Base-by-base conservation (phyloP, 2,329 filamentous ascomycete genomes). In the Hymenoscyphus repandus region DNA sequence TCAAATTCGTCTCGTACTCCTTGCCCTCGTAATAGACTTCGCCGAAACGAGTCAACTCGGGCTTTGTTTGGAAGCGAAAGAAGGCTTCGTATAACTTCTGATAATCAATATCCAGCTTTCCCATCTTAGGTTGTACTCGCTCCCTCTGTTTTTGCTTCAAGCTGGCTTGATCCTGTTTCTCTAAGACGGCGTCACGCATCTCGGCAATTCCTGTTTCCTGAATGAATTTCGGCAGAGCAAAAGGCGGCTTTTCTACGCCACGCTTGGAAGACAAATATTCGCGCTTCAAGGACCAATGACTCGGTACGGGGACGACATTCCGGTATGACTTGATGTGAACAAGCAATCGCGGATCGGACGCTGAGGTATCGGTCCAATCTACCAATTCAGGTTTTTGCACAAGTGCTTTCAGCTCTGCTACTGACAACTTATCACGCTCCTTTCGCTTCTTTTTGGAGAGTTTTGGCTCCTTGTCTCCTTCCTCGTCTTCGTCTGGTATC, bases 21-120 rank as follows among this genome's bases (percentile, higher is more conserved):
- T 99, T 99, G 66, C 93, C 93, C 70, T 99, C 93, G 68, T 97
- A 97, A 70, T 99, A 99, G n/a, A 99, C 91, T 69, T 99, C 93
- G 37, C 93, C 93, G 62, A 96, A 99, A 39, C 91, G 82, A 31
- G 93, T 97, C 56, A 99, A 74, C 61, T 90, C 85, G 0, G 93
- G 93, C 71, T 99, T 99, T 37, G 90, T 95, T 72, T 99, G 93
- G 67, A 96, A 95, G 53, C 90, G 83, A 76, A 99, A 99, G 75
- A 99, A 99, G 3, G 93, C 93, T 67, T 97, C 93, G 72, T 97
- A 97, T 49, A 97, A 82, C 69, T 93, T 96, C 66, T 96, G 90
- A 69, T 99, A 99, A 70, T 99, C 93, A 60, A 99, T 97, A 68
- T 99, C 93, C 45, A 99, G 77, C 69, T 93, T 95, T 55, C 93